Conservation (phyloP, 179 eudicot species). For the Amaranthus tricolor region DNA sequence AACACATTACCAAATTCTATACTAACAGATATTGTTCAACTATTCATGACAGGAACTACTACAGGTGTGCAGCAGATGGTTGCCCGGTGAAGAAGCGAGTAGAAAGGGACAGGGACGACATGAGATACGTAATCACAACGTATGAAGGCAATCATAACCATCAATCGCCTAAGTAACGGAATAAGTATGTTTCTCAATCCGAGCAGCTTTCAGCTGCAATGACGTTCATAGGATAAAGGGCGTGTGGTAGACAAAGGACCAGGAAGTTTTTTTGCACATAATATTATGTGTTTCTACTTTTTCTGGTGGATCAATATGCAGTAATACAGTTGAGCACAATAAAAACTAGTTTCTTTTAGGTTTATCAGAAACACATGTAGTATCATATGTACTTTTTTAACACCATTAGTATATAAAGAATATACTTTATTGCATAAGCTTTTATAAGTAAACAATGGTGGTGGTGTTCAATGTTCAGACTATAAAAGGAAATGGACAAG, state of each 20-base stretch:
- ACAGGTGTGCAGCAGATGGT: constrained; percentile 51
- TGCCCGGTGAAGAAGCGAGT: constrained; percentile 74
- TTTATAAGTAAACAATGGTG: not conserved
- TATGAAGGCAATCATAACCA: constrained; percentile 69
- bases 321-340: constrained; percentile 12
- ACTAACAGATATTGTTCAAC: constrained; percentile 1
- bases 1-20: not conserved
- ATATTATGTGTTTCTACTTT: constrained; percentile 19
- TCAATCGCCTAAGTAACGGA: constrained; percentile 26
- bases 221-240: constrained; percentile 8
- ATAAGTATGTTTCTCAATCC: not conserved
- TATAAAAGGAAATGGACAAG: not conserved
- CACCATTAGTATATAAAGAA: constrained; percentile 7
- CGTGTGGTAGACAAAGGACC: constrained; percentile 21
- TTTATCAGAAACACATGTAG: constrained; percentile 13
- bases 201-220: constrained; percentile 8
- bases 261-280: constrained; percentile 3
- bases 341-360: constrained; percentile 13
- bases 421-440: not conserved
- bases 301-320: constrained; percentile 10
- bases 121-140: constrained; percentile 58
- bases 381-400: not conserved
- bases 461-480: not conserved
- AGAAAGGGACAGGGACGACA: constrained; percentile 62
- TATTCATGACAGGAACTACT: constrained; percentile 54